Conservation (phyloP, 257 asterid species). For the Nicotiana tabacum region DNA sequence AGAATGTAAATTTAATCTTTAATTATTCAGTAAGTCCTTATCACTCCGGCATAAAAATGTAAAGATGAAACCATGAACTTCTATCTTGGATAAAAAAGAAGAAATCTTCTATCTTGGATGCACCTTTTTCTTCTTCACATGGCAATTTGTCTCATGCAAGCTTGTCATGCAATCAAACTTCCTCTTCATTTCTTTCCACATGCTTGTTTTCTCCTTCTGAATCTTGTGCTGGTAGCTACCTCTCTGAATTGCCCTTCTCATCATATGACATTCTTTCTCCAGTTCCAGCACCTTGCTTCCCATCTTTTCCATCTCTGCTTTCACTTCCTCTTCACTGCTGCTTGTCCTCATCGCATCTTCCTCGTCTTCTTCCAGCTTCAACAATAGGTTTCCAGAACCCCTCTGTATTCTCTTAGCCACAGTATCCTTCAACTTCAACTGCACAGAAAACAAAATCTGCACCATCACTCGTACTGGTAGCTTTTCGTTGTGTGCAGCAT, state of each 20-base stretch:
- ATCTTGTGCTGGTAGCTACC: constrained; percentile 5
- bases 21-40: neutral
- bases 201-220: constrained; percentile 28
- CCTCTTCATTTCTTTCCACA: constrained; percentile 93
- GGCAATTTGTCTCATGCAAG: constrained; percentile 48
- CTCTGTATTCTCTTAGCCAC: constrained; percentile 24
- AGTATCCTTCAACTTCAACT: constrained; percentile 50
- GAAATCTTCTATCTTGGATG: constrained; percentile 32
- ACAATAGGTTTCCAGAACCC: constrained; percentile 1
- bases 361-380: constrained; percentile 22
- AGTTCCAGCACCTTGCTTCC: constrained; percentile 56
- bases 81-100: neutral
- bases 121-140: constrained; percentile 60
- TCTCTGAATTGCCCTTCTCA: constrained; percentile 55
- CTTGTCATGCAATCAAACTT: constrained; percentile 59
- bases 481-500: constrained; percentile 54
- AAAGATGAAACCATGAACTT: neutral
- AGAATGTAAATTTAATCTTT: neutral
- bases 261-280: constrained; percentile 48
- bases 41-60: neutral
- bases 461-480: constrained; percentile 68
- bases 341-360: neutral
- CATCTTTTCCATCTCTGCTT: constrained; percentile 61
- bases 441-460: constrained; percentile 55
- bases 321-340: constrained; percentile 28